Evolutionary conservation across 2,329 filamentous ascomycete genomes (phyloP).

Genomic region (Fusarium verticillioides): DNA sequence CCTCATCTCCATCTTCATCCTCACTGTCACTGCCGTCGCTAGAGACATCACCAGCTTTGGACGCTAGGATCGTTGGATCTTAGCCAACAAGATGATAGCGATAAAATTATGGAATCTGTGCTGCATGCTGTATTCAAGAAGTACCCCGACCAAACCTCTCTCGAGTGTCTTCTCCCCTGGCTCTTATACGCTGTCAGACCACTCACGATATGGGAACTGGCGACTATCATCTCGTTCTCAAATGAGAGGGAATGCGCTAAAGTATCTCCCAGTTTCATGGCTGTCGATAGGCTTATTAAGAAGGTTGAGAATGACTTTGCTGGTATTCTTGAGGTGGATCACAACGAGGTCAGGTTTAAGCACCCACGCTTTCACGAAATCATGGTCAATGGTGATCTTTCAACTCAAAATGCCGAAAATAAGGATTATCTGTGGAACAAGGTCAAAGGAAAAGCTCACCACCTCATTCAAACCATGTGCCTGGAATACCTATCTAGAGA

Average conservation of each 20-base stretch:
- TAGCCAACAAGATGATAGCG: too few species aligned
- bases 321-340: neutral
- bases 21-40: constrained; percentile 23
- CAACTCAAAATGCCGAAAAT: rapidly evolving
- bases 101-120: neutral
- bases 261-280: neutral
- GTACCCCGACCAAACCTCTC: neutral
- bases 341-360: constrained; percentile 2
- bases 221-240: neutral
- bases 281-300: neutral
- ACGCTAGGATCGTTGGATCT: neutral
- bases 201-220: constrained; percentile 8
- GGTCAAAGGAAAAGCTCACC: neutral
- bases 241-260: rapidly evolving
- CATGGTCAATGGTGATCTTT: neutral
- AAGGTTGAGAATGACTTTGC: neutral
- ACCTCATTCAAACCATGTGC: neutral
- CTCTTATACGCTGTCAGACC: constrained; percentile 6
- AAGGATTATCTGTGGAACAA: neutral
- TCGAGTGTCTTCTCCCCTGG: neutral
- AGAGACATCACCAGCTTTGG: neutral
- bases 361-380: neutral
- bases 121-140: neutral
- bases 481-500: neutral
- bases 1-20: constrained; percentile 8